A percentile compares a stretch with the other conserved stretches of the same genome.
Evolutionary conservation across 768 basidiomycete genomes (phyloP).

Genomic region (Tricholoma bakamatsutake): DNA sequence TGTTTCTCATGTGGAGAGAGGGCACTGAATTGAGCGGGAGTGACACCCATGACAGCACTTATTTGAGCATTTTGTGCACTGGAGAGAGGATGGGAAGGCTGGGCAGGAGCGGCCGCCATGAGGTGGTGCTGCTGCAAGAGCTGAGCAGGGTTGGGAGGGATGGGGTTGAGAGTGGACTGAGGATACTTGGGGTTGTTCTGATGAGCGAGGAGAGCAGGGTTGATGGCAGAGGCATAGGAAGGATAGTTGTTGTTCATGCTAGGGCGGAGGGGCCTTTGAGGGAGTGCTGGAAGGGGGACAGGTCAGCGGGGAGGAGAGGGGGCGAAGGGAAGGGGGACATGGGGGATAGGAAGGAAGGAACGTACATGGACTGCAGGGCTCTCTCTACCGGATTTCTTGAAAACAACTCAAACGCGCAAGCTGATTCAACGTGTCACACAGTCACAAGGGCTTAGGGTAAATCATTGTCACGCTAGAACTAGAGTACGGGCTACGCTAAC

Average conservation of each 20-base stretch:
- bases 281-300: background rate
- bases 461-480: too few species aligned
- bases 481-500: too few species aligned
- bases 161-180: background rate
- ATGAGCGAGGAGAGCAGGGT: constrained; percentile 11
- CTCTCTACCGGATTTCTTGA: too few species aligned
- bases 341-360: too few species aligned
- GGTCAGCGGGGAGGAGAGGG: background rate
- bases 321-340: too few species aligned
- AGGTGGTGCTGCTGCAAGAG: constrained; percentile 7
- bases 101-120: too few species aligned
- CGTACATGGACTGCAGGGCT: too few species aligned
- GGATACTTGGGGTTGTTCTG: background rate
- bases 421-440: too few species aligned
- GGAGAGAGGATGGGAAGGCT: background rate
- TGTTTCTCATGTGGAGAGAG: constrained; percentile 15
- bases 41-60: constrained; percentile 5
- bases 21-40: constrained; percentile 10
- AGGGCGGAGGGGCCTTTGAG: too few species aligned
- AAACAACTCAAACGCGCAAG: too few species aligned
- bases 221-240: background rate
- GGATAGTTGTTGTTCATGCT: background rate
- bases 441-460: too few species aligned
- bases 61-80: background rate
- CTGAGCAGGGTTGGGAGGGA: constrained; percentile 6